Percentiles rank a stretch among this genome's conserved stretches.
phyloP scores from a whole-genome alignment of 2,329 filamentous ascomycete genomes.

The Diaporthe ilicicola region DNA sequence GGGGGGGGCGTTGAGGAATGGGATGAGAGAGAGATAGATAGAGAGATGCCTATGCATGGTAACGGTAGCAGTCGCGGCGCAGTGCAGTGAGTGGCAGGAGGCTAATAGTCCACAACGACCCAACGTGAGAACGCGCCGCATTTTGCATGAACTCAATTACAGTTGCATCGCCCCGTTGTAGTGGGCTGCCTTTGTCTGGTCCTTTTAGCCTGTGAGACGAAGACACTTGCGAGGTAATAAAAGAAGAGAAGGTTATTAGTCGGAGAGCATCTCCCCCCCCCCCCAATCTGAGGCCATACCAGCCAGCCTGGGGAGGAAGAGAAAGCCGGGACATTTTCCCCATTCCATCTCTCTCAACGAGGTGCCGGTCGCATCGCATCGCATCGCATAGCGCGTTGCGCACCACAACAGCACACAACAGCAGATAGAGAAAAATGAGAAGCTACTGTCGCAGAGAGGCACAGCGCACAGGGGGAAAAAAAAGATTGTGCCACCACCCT shows the following conservation, averaged over 20 bases:
- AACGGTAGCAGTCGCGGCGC: neutral
- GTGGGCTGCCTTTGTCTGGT: constrained; percentile 9
- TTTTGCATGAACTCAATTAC: constrained; percentile 26
- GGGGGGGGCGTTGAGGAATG: neutral
- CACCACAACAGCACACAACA: neutral
- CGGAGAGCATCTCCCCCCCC: neutral
- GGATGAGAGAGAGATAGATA: no score
- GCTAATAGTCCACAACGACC: neutral
- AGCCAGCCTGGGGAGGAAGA: neutral
- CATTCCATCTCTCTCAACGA: neutral
- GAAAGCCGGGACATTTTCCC: neutral
- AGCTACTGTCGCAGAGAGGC: constrained; percentile 4
- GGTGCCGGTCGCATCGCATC: constrained; percentile 27
- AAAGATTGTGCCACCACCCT: neutral
- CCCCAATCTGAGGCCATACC: constrained; percentile 4
- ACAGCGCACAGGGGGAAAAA: constrained; percentile 9
- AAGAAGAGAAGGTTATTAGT: neutral
- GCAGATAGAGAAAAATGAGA: neutral
- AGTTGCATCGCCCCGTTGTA: constrained; percentile 23
- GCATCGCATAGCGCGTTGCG: constrained; percentile 11
- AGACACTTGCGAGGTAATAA: neutral
- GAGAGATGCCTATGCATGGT: constrained; percentile 1
- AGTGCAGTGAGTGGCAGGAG: no score
- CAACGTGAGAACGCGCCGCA: constrained; percentile 20
- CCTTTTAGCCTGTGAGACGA: neutral